phyloP scores from a whole-genome alignment of 768 basidiomycete species.

The Amanita pseudoporphyria region DNA sequence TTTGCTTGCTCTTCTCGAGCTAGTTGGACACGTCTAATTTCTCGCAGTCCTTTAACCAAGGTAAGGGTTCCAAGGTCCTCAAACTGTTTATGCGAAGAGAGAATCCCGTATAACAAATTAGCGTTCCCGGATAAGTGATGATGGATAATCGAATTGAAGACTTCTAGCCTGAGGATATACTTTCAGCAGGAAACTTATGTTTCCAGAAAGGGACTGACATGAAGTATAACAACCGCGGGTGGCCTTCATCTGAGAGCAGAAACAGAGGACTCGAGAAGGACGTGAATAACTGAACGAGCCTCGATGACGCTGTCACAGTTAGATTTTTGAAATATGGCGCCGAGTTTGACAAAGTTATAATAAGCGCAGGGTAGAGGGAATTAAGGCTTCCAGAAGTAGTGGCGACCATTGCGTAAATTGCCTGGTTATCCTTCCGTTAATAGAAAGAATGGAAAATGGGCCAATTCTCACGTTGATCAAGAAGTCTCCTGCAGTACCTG shows the following conservation, averaged over 20 bases:
- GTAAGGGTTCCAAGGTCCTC: slow-evolving; percentile 92
- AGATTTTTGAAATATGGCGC: slow-evolving; percentile 82
- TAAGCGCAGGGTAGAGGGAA: slow-evolving; percentile 84
- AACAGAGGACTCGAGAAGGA: slow-evolving; percentile 89
- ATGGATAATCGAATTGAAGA: slow-evolving; percentile 79
- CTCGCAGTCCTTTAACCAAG: slow-evolving; percentile 72
- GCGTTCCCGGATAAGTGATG: slow-evolving; percentile 78
- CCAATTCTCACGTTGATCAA: slow-evolving; percentile 61
- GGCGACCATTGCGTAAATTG: slow-evolving; percentile 83
- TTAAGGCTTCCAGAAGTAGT: slow-evolving; percentile 76
- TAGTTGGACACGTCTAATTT: slow-evolving; percentile 66
- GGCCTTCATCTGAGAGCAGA: slow-evolving; percentile 88
- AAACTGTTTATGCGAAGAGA: slow-evolving; percentile 77
- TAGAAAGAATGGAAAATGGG: background rate
- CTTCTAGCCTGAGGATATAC: slow-evolving; percentile 57
- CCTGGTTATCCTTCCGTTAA: slow-evolving; percentile 31
- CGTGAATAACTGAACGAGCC: slow-evolving; percentile 80
- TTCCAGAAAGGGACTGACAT: slow-evolving; percentile 35
- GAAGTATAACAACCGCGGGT: slow-evolving; percentile 87
- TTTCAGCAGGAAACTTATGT: background rate
- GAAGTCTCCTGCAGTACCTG: slow-evolving; percentile 77
- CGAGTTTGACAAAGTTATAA: slow-evolving; percentile 82
- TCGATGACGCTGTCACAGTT: slow-evolving; percentile 70
- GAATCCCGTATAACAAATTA: slow-evolving; percentile 77
- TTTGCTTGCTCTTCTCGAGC: slow-evolving; percentile 60